Base-by-base conservation (phyloP, 1,139 yeast genomes). In the Nematodospora anomalae region DNA sequence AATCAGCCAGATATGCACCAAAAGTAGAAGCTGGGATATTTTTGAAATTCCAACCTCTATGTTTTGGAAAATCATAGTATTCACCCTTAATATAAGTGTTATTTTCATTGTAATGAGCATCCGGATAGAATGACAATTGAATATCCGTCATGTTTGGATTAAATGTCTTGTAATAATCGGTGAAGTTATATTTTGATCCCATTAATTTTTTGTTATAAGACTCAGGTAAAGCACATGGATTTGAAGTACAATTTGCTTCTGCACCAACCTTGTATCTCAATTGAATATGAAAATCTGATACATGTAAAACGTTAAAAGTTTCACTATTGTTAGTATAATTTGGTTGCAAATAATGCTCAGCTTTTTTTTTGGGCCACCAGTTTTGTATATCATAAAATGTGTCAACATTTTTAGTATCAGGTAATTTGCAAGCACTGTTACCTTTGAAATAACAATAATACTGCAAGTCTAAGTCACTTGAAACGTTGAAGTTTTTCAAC, bases 281-380 rank as follows among this genome's bases (percentile, higher is more conserved):
- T 51, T 80, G 77, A 32, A 79, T 58, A 52, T 82, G 89, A 60
- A 80, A 76, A 52, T 82, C 89, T 16, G 80, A 71, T 16, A 82
- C 49, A 49, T 82, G 89, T 40, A 81, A 62, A 9, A 80, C 88
- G 43, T 79, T 77, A 57, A 81, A 77, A 6, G 43, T 45, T 12
- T 57, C 61, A 32, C 48, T 47, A 33, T 51, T 42, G 68, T 44
- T 38, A 3, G 34, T 29, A 34, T 60, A 62, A 5, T 34, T 39
- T n/a, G 70, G 71, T 35, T 58, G 60, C 6, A 26, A 25, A 21
- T 47, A 41, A 35, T 59, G 53, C 31, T 55, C 28, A 2, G 47
- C 46, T 28, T 56, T 49, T 46, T 64, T 64, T 6, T 41, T 49
- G 4, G 70, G 69, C 64, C 66, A 62, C 56, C 60, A 57, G 3